phyloP scores from a whole-genome alignment of 139 green algal genomes.

The Micractinium conductrix region DNA sequence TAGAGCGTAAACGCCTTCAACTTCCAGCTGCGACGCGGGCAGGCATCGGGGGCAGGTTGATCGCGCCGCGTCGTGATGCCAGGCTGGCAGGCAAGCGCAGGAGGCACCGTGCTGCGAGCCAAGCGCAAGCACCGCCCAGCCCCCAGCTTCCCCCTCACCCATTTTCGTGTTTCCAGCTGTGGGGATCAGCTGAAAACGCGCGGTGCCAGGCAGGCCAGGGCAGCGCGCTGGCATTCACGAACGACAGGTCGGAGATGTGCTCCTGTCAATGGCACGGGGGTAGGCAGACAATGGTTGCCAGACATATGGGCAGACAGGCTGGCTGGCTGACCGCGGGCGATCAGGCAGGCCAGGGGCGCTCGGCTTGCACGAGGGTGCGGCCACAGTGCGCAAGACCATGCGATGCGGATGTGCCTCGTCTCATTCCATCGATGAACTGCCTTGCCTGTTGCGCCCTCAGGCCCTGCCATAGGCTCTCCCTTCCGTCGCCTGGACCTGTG shows the following conservation, averaged over 20 bases:
- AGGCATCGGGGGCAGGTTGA: background rate
- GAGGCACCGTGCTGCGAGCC: background rate
- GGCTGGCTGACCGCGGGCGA: background rate
- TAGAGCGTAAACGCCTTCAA: slow-evolving; percentile 42
- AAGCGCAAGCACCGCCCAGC: too few species aligned
- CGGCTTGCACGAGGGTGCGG: background rate
- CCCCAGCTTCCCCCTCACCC: background rate
- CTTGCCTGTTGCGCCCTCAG: background rate
- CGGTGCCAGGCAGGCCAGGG: slow-evolving; percentile 7
- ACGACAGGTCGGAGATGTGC: background rate
- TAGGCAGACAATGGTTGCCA: too few species aligned
- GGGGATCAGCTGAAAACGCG: background rate
- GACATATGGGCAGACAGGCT: too few species aligned
- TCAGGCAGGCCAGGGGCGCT: background rate
- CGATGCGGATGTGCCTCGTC: too few species aligned
- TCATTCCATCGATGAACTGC: background rate
- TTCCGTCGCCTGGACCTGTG: background rate
- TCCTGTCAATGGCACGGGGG: background rate
- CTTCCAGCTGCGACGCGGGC: slow-evolving; percentile 19
- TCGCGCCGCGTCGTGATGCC: background rate
- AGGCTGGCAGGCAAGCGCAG: too few species aligned
- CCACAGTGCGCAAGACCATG: background rate
- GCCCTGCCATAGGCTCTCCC: background rate
- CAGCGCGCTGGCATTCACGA: slow-evolving; percentile 13
- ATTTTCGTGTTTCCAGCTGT: background rate